Percentiles rank a stretch among this genome's conserved stretches.
Evolutionary conservation across 345 rosid species (phyloP).

Genomic region (Lumnitzera racemosa): DNA sequence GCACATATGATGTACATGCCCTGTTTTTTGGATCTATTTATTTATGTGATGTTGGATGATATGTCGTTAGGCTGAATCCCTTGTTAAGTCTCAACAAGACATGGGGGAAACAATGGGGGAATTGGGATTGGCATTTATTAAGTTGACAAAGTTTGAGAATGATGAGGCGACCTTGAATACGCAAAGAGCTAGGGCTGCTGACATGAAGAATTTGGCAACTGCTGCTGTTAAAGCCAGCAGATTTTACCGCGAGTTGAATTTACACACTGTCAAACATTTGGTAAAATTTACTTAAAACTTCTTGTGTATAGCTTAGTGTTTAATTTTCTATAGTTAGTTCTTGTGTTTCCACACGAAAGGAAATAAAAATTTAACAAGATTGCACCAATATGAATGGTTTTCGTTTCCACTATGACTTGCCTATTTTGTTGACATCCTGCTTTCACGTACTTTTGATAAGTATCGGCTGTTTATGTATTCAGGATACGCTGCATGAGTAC

Average conservation of each 20-base stretch:
- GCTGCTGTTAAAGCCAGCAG: conserved; percentile 98
- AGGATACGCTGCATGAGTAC: conserved; percentile 92
- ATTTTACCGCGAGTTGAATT: conserved; percentile 79
- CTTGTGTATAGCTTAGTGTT: neutral
- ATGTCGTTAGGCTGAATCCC: conserved; percentile 61
- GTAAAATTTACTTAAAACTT: conserved; percentile 25
- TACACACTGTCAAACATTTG: conserved; percentile 92
- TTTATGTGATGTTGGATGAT: conserved; percentile 1
- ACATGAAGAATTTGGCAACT: conserved; percentile 87
- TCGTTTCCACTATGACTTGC: no score
- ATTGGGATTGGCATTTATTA: conserved; percentile 79
- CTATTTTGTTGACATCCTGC: no score
- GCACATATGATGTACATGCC: neutral
- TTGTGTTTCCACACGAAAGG: no score
- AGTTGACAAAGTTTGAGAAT: conserved; percentile 83
- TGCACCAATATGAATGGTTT: no score
- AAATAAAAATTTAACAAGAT: no score
- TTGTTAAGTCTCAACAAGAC: conserved; percentile 97
- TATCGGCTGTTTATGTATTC: conserved; percentile 11
- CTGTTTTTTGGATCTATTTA: conserved; percentile 4
- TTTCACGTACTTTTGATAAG: neutral
- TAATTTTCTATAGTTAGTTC: neutral
- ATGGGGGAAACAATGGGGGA: conserved; percentile 98
- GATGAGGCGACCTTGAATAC: conserved; percentile 75
- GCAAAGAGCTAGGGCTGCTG: conserved; percentile 69